Evolutionary conservation across 2,329 filamentous ascomycete genomes (phyloP).

Genomic region (Aspergillus sp.): DNA sequence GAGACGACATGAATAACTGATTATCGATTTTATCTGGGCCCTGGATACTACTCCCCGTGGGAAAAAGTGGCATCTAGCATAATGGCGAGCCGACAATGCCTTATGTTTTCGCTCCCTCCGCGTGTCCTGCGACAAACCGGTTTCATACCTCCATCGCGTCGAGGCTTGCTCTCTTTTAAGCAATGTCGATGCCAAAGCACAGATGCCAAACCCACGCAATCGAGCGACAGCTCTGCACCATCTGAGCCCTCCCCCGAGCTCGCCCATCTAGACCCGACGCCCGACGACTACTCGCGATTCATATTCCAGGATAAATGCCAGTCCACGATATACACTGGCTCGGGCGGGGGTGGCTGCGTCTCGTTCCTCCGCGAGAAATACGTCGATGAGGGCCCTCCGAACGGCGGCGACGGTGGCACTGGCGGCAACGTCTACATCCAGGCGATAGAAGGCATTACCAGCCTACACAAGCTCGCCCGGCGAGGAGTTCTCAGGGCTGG

Average conservation of each 20-base stretch:
- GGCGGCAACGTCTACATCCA: conserved; percentile 94
- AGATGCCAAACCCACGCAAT: conserved; percentile 2
- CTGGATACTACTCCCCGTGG: too few relatives aligned
- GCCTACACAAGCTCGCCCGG: conserved; percentile 80
- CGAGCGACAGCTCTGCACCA: conserved; percentile 5
- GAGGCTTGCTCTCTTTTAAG: conserved; percentile 5
- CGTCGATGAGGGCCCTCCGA: conserved; percentile 77
- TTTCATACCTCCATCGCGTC: conserved; percentile 7
- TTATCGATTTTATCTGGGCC: too few relatives aligned
- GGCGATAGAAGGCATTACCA: conserved; percentile 82
- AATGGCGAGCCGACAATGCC: conserved; percentile 13
- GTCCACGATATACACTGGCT: conserved; percentile 66
- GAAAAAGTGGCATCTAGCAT: conserved; percentile 7
- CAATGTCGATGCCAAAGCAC: conserved; percentile 17
- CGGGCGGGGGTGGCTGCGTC: conserved; percentile 84
- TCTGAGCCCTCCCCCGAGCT: conserved; percentile 12
- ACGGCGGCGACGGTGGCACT: conserved; percentile 86
- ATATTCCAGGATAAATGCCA: conserved; percentile 82
- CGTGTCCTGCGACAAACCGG: conserved; percentile 10
- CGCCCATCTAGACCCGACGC: conserved; percentile 65
- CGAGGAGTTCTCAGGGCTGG: conserved; percentile 51
- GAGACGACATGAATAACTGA: too few relatives aligned
- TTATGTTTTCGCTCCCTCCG: conserved; percentile 9
- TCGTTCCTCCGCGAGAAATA: conserved; percentile 90
- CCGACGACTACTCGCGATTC: conserved; percentile 72